Evolutionary conservation across 2,329 filamentous ascomycete species (phyloP).

Genomic region (Alternaria burnsii): DNA sequence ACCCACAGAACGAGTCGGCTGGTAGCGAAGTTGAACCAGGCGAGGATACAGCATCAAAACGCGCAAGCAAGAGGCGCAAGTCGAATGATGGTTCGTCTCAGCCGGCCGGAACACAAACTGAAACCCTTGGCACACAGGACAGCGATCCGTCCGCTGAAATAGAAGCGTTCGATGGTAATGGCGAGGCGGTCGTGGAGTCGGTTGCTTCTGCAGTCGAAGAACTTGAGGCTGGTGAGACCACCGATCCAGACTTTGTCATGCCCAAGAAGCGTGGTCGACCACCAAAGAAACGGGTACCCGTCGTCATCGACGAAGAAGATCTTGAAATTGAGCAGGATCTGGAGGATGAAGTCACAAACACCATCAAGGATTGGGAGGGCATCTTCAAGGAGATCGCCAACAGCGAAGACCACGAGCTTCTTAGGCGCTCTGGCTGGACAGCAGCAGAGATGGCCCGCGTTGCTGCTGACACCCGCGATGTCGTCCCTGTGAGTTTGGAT

Average conservation of each 20-base stretch:
- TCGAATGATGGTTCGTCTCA: constrained; percentile 29
- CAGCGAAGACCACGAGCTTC: constrained; percentile 41
- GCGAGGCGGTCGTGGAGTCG: constrained; percentile 32
- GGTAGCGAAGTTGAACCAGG: constrained; percentile 20
- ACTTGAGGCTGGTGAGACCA: constrained; percentile 22
- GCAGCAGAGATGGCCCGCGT: constrained; percentile 41
- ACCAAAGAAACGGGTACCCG: constrained; percentile 42
- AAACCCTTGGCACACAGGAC: constrained; percentile 13
- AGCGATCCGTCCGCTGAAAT: constrained; percentile 19
- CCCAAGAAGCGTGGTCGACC: constrained; percentile 51
- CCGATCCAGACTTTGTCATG: constrained; percentile 31
- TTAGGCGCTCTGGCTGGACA: constrained; percentile 36
- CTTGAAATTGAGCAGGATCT: constrained; percentile 58
- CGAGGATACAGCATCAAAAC: constrained; percentile 18
- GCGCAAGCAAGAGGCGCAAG: constrained; percentile 38
- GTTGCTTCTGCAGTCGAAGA: constrained; percentile 32
- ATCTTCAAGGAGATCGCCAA: constrained; percentile 41
- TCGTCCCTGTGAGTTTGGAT: constrained; percentile 25
- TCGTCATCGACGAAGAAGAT: constrained; percentile 55
- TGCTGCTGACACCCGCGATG: constrained; percentile 35
- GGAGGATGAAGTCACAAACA: constrained; percentile 55
- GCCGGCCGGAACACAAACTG: constrained; percentile 12
- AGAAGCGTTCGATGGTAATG: constrained; percentile 33
- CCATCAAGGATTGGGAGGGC: constrained; percentile 42
- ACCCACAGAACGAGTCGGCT: constrained; percentile 9